Percentiles rank a stretch among this genome's conserved stretches.
Conservation (phyloP, 2,329 filamentous ascomycete genomes). For the Cordyceps javanica region DNA sequence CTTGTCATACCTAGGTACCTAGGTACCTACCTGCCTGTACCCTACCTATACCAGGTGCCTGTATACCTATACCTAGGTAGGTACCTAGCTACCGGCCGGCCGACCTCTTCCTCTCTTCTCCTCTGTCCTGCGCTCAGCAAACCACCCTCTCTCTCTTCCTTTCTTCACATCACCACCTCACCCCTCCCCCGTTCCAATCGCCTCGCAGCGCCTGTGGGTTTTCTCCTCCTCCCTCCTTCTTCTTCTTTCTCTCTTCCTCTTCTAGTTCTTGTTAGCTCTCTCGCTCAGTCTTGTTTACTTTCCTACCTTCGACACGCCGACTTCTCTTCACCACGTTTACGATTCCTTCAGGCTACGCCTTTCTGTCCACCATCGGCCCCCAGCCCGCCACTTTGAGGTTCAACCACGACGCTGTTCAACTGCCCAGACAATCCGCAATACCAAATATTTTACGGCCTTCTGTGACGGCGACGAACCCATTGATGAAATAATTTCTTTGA, state of each 20-base stretch:
- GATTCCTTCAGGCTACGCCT: neutral
- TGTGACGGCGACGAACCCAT: neutral
- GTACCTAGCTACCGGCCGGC: too few relatives aligned
- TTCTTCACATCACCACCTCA: slow-evolving; percentile 12
- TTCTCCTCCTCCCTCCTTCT: slow-evolving; percentile 15
- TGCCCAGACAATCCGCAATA: neutral
- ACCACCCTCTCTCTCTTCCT: neutral
- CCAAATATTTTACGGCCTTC: neutral
- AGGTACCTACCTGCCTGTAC: neutral
- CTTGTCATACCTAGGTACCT: neutral
- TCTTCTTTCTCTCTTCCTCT: slow-evolving; percentile 2
- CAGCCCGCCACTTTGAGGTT: slow-evolving; percentile 2
- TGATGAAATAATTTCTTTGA: neutral
- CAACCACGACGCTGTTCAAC: neutral
- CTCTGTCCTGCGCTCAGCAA: neutral
- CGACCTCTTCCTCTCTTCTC: neutral
- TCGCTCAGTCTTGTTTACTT: neutral
- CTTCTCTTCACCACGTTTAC: neutral
- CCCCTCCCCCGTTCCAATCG: neutral
- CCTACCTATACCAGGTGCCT: neutral
- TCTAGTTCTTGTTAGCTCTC: neutral
- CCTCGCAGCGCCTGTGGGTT: neutral
- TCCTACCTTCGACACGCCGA: neutral
- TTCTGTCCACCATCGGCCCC: slow-evolving; percentile 3
- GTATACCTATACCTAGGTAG: neutral